Evolutionary conservation across 75 land plant genomes (phyloP), one percentile per base, ranked within the genome.

Genomic region (Chamaecyparis obtusa): DNA sequence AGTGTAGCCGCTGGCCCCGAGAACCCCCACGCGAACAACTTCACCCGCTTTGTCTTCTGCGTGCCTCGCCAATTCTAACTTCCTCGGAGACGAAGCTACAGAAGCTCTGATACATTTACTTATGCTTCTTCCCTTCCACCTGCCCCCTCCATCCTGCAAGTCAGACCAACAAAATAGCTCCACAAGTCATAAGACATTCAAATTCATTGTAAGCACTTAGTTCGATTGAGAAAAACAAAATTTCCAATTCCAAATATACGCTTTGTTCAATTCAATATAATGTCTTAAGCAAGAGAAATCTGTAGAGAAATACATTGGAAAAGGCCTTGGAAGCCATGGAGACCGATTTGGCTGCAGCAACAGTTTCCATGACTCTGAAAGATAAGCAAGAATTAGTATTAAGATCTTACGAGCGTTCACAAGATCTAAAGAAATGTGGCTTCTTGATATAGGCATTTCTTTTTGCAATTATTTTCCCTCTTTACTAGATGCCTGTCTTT

Each of bases 1-100:
- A 79, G 99, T 98, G 87, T 96, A 98, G 37, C 99, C 99, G 89
- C 99, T 98, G 67, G 99, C 99, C 32, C 99, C 99, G 41, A 98
- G 95, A 46, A 98, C 93, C 43, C 95, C 99, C 39, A 98, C 89
- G 1, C 93, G 92, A 37, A 69, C 64, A 57, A 57, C 55, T 41
- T 92, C 89, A 60, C 86, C 84, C 0, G 89, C 75, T 60, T 88
- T 92, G 87, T 57, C 49, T 57, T 77, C 9, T 1, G 24, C 64
- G 19, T 57, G 64, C 36, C 83, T 71, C 6, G 8, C 5, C 80
- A 8, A 24, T 44, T 83, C 86, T 71, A 81, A 74, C 19, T 35
- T 86, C 60, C 85, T 85, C 17, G 78, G 74, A 44, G 90, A 81
- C 33, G 89, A 74, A 76, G 89, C 87, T 39, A 71, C 85, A 4